These are phyloP conservation scores for Artomyces pyxidatus DNA, from an alignment of 768 basidiomycete species.

Conservation along the genomic window DNA sequence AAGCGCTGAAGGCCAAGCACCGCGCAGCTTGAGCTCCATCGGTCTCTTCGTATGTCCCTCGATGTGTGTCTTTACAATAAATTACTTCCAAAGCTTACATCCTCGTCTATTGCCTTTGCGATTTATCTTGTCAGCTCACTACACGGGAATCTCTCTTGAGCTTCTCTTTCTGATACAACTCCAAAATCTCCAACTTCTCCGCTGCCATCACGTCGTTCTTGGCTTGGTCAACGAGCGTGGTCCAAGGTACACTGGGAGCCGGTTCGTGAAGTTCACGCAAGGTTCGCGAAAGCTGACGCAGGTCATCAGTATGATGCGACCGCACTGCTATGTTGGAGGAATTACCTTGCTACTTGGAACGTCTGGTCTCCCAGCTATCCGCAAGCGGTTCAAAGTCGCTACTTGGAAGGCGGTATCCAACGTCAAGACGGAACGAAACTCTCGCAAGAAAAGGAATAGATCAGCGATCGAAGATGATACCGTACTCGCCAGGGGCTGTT, in stretches of 20 bases:
- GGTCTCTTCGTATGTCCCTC: too few relatives aligned
- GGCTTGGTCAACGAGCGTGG: conserved; percentile 47
- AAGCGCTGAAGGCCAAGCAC: conserved; percentile 50
- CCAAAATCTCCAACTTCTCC: conserved; percentile 56
- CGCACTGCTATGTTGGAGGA: too few relatives aligned
- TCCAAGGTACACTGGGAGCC: conserved; percentile 35
- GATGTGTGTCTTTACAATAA: too few relatives aligned
- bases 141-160: not conserved
- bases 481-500: conserved; percentile 45
- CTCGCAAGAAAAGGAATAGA: conserved; percentile 53
- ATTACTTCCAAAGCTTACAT: too few relatives aligned
- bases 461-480: conserved; percentile 58
- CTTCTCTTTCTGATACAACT: conserved; percentile 17
- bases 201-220: conserved; percentile 57
- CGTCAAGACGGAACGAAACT: conserved; percentile 43
- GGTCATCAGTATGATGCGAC: too few relatives aligned
- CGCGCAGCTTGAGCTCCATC: conserved; percentile 40
- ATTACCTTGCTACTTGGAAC: conserved; percentile 14
- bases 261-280: conserved; percentile 44
- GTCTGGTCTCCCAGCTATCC: conserved; percentile 38
- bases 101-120: too few relatives aligned
- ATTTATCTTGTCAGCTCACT: not conserved
- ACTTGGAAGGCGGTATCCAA: conserved; percentile 46
- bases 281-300: conserved; percentile 46
- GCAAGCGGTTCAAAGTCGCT: conserved; percentile 42